A percentile compares a stretch with the other conserved stretches of the same genome.
These are phyloP conservation scores for Tulasnella calospora DNA, from an alignment of 768 basidiomycete genomes.

Conservation along the genomic window DNA sequence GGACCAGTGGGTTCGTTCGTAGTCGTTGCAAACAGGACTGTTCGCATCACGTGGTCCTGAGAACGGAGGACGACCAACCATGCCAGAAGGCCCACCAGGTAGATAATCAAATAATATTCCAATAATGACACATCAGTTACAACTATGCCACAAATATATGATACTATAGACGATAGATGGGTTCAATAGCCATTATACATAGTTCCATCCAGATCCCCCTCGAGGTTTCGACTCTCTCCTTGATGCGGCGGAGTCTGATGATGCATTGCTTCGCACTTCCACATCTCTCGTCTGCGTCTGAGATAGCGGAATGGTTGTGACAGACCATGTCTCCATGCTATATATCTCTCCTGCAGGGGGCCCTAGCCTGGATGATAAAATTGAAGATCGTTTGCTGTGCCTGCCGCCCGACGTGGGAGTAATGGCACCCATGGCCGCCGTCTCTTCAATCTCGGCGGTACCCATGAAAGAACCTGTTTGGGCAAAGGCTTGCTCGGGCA, in stretches of 20 bases:
- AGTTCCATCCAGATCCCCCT: not conserved
- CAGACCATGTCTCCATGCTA: not conserved
- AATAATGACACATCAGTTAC: not conserved
- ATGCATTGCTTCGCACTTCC: not conserved
- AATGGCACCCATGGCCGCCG: not conserved
- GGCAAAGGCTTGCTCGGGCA: not conserved
- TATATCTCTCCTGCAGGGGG: not conserved
- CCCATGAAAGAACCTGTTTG: not conserved
- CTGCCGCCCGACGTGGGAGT: not conserved
- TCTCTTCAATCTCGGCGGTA: not conserved
- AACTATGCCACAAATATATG: not conserved
- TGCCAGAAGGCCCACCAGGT: not conserved
- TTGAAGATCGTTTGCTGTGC: not conserved
- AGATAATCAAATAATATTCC: not conserved
- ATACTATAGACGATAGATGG: not conserved
- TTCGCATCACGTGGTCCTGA: slow-evolving; percentile 9
- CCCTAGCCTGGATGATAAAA: not conserved
- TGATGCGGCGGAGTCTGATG: not conserved
- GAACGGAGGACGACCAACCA: not conserved
- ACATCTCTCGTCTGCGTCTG: not conserved
- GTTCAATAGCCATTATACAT: not conserved
- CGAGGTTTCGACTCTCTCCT: not conserved
- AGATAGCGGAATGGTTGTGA: not conserved
- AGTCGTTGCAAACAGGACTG: slow-evolving; percentile 9
- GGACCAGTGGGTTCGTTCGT: not conserved